These are phyloP conservation scores for Macrophomina tecta DNA, from an alignment of 2,329 filamentous ascomycete genomes.

Conservation along the genomic window DNA sequence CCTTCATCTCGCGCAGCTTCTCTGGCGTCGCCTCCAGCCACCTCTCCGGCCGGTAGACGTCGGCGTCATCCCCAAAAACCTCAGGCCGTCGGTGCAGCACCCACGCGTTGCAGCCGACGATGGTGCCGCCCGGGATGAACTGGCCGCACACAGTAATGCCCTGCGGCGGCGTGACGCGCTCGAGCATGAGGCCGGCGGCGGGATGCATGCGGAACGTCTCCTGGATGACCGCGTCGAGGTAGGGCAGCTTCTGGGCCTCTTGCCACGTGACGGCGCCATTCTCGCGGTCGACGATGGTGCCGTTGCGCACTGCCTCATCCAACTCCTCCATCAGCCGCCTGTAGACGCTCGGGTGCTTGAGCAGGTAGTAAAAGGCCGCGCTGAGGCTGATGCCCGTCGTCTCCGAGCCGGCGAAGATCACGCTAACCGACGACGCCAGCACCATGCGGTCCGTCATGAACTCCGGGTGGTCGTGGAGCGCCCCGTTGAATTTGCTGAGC, in stretches of 20 bases:
- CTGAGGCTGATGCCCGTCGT: constrained; percentile 78
- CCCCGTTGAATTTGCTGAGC: constrained; percentile 74
- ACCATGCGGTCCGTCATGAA: constrained; percentile 75
- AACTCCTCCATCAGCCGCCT: constrained; percentile 65
- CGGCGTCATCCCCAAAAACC: constrained; percentile 71
- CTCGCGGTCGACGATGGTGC: constrained; percentile 50
- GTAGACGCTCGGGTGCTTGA: constrained; percentile 66
- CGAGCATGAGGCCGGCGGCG: constrained; percentile 73
- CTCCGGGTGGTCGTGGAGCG: constrained; percentile 68
- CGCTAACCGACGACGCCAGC: constrained; percentile 73
- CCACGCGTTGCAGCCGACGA: constrained; percentile 78
- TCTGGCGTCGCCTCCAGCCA: constrained; percentile 64
- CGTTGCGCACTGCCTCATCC: constrained; percentile 62
- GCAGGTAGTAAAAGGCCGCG: constrained; percentile 74
- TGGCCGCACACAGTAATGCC: constrained; percentile 69
- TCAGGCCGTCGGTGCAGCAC: constrained; percentile 71
- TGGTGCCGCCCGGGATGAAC: constrained; percentile 71
- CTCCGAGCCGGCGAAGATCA: constrained; percentile 76
- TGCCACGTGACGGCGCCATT: constrained; percentile 71
- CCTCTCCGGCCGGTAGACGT: constrained; percentile 71
- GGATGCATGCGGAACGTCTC: constrained; percentile 80
- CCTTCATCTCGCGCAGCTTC: constrained; percentile 70
- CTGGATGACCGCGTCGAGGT: constrained; percentile 79
- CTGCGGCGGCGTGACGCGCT: constrained; percentile 71
- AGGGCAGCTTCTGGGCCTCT: constrained; percentile 72